Evolutionary conservation across 2,329 filamentous ascomycete genomes (phyloP).

Genomic region (Colletotrichum sp.): DNA sequence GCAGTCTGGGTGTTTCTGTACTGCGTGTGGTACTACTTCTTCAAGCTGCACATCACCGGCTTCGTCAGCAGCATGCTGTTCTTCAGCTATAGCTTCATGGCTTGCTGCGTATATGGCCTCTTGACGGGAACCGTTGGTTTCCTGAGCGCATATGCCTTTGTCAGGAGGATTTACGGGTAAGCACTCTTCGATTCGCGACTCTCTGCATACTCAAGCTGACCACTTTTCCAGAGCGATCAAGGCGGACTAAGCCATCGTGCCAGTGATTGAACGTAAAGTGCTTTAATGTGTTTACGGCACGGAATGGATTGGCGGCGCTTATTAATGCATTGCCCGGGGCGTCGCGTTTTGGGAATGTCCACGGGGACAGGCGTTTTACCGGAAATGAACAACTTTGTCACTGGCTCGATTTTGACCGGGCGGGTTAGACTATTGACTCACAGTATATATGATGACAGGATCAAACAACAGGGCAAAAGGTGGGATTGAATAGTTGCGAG

Average conservation of each 20-base stretch:
- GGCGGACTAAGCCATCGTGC: conserved; percentile 41
- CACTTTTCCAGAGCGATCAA: conserved; percentile 53
- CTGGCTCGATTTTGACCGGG: background rate
- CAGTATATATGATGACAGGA: conserved; percentile 17
- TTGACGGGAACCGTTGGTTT: conserved; percentile 86
- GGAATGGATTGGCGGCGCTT: background rate
- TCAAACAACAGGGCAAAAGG: background rate
- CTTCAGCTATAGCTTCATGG: conserved; percentile 84
- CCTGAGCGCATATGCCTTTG: conserved; percentile 82
- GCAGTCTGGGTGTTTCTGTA: conserved; percentile 84
- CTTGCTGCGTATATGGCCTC: conserved; percentile 81
- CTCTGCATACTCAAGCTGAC: conserved; percentile 3
- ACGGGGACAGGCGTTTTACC: conserved; percentile 7
- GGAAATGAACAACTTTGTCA: background rate
- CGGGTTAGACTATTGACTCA: background rate
- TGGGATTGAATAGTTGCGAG: background rate
- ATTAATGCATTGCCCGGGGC: conserved; percentile 9
- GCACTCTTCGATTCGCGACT: conserved; percentile 28
- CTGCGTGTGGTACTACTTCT: conserved; percentile 83
- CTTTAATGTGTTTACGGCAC: background rate
- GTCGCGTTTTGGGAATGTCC: conserved; percentile 4
- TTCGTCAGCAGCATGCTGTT: conserved; percentile 82
- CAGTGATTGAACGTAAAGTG: background rate
- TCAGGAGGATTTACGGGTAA: conserved; percentile 82
- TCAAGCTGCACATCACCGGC: conserved; percentile 80